Evolutionary conservation across 208 protist genomes (phyloP).

Genomic region (Leptomonas pyrrhocoris): DNA sequence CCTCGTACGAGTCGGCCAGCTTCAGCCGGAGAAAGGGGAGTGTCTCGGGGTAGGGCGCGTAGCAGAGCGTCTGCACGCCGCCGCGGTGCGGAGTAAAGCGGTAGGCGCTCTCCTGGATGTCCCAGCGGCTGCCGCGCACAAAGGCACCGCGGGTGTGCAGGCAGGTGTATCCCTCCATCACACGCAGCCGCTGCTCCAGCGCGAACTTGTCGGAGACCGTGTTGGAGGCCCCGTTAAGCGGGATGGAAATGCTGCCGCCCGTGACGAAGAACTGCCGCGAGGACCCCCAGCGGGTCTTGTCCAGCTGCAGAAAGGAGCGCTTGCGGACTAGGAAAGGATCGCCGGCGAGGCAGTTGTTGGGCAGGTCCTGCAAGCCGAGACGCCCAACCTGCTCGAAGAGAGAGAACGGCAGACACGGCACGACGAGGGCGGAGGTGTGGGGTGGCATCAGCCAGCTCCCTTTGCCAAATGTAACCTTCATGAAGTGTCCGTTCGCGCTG

Average conservation of each 20-base stretch:
- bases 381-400: slow-evolving; percentile 40
- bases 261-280: slow-evolving; percentile 48
- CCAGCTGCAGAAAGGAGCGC: slow-evolving; percentile 35
- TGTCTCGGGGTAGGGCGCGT: slow-evolving; percentile 63
- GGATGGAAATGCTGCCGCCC: slow-evolving; percentile 56
- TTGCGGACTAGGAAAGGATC: slow-evolving; percentile 58
- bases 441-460: slow-evolving; percentile 31
- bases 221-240: slow-evolving; percentile 33
- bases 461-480: slow-evolving; percentile 39
- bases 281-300: slow-evolving; percentile 26
- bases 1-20: slow-evolving; percentile 62
- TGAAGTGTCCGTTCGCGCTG: slow-evolving; percentile 34
- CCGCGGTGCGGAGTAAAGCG: slow-evolving; percentile 70
- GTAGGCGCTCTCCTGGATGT: slow-evolving; percentile 42
- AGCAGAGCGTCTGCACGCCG: slow-evolving; percentile 71
- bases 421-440: slow-evolving; percentile 46
- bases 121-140: slow-evolving; percentile 66
- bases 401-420: slow-evolving; percentile 63
- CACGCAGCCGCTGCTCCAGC: slow-evolving; percentile 50
- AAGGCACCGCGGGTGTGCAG: slow-evolving; percentile 64
- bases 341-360: slow-evolving; percentile 55
- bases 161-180: slow-evolving; percentile 77
- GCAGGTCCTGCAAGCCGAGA: slow-evolving; percentile 38
- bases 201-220: slow-evolving; percentile 40
- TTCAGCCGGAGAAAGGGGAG: slow-evolving; percentile 65